These are phyloP conservation scores for Calonectria honghensis DNA, from an alignment of 2,329 filamentous ascomycete species.

Conservation along the genomic window DNA sequence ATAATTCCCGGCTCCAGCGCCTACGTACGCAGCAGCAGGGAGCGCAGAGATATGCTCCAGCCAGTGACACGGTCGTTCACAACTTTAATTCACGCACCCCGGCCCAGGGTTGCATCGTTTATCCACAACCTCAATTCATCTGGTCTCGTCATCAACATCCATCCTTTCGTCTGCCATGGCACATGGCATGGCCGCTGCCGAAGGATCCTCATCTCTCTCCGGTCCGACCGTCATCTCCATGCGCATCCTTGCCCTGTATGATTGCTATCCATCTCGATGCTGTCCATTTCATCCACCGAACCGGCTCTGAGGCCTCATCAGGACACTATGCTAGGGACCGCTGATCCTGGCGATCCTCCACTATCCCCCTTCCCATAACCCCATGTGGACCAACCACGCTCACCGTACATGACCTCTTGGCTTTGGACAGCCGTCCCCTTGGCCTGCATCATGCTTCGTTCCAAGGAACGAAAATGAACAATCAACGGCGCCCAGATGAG, in stretches of 20 bases:
- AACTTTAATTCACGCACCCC: conserved; percentile 27
- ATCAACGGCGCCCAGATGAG: conserved; percentile 27
- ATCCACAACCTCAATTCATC: conserved; percentile 23
- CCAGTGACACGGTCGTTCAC: conserved; percentile 14
- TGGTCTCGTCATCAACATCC: conserved; percentile 1
- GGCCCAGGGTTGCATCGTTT: conserved; percentile 16
- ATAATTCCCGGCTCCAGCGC: conserved; percentile 34
- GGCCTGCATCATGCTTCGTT: conserved; percentile 14
- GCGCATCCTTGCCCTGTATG: conserved; percentile 10
- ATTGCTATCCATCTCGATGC: conserved; percentile 2
- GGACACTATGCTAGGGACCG: conserved; percentile 6
- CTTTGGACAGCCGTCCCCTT: conserved; percentile 13
- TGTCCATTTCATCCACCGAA: conserved; percentile 1
- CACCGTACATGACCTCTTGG: conserved; percentile 21
- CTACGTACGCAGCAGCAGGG: background rate
- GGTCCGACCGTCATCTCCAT: conserved; percentile 15
- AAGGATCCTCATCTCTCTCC: conserved; percentile 1
- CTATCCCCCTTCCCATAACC: background rate
- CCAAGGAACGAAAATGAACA: conserved; percentile 9
- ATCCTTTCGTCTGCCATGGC: background rate
- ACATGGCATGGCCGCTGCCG: background rate
- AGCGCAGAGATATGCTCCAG: conserved; percentile 17
- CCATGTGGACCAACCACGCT: conserved; percentile 32
- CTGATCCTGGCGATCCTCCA: conserved; percentile 32
- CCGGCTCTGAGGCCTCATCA: conserved; percentile 12